Base-by-base conservation (phyloP, 2,329 filamentous ascomycete genomes). In the Trichoderma aggressivum region DNA sequence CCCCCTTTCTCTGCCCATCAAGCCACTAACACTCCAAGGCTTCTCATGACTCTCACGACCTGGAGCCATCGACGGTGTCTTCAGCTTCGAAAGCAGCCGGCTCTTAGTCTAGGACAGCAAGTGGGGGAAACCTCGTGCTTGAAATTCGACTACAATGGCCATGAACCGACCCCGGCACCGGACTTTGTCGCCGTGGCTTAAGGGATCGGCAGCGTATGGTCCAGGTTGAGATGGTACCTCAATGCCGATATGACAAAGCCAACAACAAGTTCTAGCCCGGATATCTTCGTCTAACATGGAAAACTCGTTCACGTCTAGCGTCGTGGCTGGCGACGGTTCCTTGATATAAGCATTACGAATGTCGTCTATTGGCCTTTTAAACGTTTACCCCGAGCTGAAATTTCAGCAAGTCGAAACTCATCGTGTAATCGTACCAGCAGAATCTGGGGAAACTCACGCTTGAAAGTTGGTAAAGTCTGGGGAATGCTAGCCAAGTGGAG, bases 381-480 rank as follows among this genome's bases (percentile, higher is more conserved):
- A 64, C 62, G 62, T 64, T 64, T 64, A 64, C 21, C 62, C 47
- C n/a, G 47, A 53, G 47, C 43, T 34, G 6, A 2, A n/a, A 34
- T 28, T 11, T 10, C 43, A 53, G 43, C 7, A 24, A 36, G 7
- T n/a, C 12, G n/a, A 18, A 21, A 21, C 2, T 28, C 16, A 24
- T 32, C 12, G 32, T 21, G 12, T n/a, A n/a, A n/a, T n/a, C n/a
- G n/a, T 28, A 32, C 7, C 3, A 10, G 32, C 18, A 26, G 43
- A 64, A 64, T 64, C 62, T 34, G 62, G 62, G 62, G 62, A 26
- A 53, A 64, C 21, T 28, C 14, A 43, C 61, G n/a, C 30, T 64
- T 64, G 43, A 21, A 53, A 21, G 21, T 30, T 53, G 43, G 21
- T 18, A 21, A 5, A 60, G 47, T 26, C 58, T 39, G 43, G 43